These are phyloP conservation scores for Diaporthe nobilis DNA, from an alignment of 2,329 filamentous ascomycete genomes.

Conservation along the genomic window DNA sequence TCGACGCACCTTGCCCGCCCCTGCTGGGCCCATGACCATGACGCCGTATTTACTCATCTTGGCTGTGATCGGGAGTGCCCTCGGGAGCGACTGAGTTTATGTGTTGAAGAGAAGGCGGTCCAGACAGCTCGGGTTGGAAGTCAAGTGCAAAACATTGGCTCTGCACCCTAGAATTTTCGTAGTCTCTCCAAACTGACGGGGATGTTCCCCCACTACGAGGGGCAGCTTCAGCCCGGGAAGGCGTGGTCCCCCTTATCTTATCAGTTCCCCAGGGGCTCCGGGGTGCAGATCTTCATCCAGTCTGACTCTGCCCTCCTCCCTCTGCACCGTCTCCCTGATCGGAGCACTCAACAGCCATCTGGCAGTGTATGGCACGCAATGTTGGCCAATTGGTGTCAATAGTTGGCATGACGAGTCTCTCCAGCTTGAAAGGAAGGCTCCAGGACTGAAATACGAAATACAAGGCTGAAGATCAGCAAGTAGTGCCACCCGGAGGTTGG, in stretches of 20 bases:
- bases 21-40: constrained; percentile 96
- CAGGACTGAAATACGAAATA: not conserved
- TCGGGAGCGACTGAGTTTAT: constrained; percentile 1
- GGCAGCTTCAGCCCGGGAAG: not conserved
- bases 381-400: not conserved
- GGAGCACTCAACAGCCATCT: not conserved
- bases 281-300: constrained; percentile 3
- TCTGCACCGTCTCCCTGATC: not conserved
- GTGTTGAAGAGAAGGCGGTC: not conserved
- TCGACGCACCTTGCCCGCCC: constrained; percentile 84
- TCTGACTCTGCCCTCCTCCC: not conserved
- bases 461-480: not conserved
- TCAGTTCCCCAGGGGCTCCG: not conserved
- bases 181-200: constrained; percentile 1
- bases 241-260: constrained; percentile 12
- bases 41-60: constrained; percentile 94
- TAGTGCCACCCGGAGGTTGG: not conserved
- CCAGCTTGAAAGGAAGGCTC: not conserved
- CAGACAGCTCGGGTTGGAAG: not conserved
- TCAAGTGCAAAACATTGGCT: not conserved
- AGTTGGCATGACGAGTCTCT: not conserved
- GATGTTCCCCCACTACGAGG: constrained; percentile 25
- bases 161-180: constrained; percentile 14
- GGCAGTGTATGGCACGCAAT: not conserved
- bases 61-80: constrained; percentile 30